Base-by-base conservation (phyloP, 1,139 yeast genomes). In the Scheffersomyces titani region DNA sequence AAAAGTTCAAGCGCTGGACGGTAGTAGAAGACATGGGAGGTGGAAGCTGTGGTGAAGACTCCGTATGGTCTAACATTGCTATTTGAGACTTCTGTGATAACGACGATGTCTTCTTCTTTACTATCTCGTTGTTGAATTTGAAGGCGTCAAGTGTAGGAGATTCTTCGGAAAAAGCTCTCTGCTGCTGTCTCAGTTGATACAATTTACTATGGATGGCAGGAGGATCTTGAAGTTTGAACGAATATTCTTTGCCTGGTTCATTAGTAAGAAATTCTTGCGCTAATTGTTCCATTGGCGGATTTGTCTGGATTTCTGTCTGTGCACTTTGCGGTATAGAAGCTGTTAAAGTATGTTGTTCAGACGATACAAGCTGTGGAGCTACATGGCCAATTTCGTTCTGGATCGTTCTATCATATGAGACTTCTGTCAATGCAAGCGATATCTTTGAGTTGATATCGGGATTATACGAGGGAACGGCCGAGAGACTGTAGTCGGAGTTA, bases 31-130 rank as follows among this genome's bases (percentile, higher is more conserved):
- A 61, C n/a, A 69, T 53, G 11, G 75, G 73, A 4, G 78, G 77
- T 5, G 64, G 62, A 21, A 74, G 61, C 56, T 74, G 79, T 4
- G 78, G 78, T 5, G 78, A 73, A 3, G 73, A 71, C 54, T 71
- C 70, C 2, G 65, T 58, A 54, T 65, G 68, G 47, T 67, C 66
- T 36, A 61, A 61, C 11, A 55, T 47, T 1, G 59, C 61, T 2
- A 62, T 47, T 19, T 62, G 61, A 7, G 74, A 63, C 46, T 59
- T 66, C 53, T 57, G 62, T 20, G 54, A 49, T 19, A 55, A 49
- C 20, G 64, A 51, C 11, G 47, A 45, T 55, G 40, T 13, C 40
- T 30, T 7, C 16, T 30, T 30, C 40, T 30, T 30, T 11, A 30
- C 11, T 5, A 11, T 30, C 16, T 6, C 16, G 16, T 30, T 30